A percentile compares a stretch with the other conserved stretches of the same genome.
phyloP scores from a whole-genome alignment of 225 moss, liverwort and hornwort genomes.

The Polytrichum formosum region DNA sequence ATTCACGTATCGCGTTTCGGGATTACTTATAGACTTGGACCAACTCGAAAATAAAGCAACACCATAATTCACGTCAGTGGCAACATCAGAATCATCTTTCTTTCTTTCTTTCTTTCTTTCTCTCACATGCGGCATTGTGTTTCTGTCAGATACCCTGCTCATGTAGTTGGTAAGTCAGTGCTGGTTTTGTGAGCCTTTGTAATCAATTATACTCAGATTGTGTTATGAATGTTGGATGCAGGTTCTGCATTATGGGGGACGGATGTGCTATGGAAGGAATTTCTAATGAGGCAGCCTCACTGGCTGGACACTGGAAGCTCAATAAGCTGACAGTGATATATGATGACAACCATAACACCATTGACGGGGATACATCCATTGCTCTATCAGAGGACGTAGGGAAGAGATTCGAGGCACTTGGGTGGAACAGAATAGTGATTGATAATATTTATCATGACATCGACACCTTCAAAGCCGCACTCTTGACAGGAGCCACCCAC shows the following conservation, averaged over 20 bases:
- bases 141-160: too few relatives aligned
- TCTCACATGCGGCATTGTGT: too few relatives aligned
- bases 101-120: too few relatives aligned
- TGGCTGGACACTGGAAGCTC: slow-evolving; percentile 69
- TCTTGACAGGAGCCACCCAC: slow-evolving; percentile 25
- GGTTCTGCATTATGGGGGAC: slow-evolving; percentile 84
- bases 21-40: too few relatives aligned
- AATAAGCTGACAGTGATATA: slow-evolving; percentile 75
- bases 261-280: slow-evolving; percentile 91
- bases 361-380: slow-evolving; percentile 59
- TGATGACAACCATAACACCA: slow-evolving; percentile 77
- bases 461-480: slow-evolving; percentile 42
- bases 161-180: too few relatives aligned
- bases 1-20: too few relatives aligned
- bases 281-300: slow-evolving; percentile 72
- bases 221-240: slow-evolving; percentile 12
- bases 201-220: too few relatives aligned
- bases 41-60: too few relatives aligned
- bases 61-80: too few relatives aligned
- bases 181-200: too few relatives aligned
- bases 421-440: slow-evolving; percentile 59
- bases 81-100: too few relatives aligned
- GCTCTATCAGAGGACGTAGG: slow-evolving; percentile 65
- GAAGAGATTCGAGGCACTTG: slow-evolving; percentile 57
- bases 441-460: slow-evolving; percentile 59